Evolutionary conservation across 1,139 yeast genomes (phyloP).

Genomic region (Suhomyces bribrorum): DNA sequence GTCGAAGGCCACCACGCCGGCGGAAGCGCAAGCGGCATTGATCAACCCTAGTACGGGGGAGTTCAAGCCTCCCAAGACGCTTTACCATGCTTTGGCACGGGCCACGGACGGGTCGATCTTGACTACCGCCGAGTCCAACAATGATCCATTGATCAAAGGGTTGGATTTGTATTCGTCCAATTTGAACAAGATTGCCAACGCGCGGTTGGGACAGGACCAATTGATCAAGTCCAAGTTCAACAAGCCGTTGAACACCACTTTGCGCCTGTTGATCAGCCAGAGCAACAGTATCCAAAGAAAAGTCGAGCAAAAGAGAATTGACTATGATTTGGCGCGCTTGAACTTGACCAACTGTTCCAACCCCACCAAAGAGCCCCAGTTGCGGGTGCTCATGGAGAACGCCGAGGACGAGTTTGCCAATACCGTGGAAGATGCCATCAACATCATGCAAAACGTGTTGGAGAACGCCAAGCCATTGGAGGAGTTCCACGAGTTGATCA

Average conservation of each 20-base stretch:
- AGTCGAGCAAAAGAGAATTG: constrained; percentile 78
- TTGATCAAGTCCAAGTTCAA: constrained; percentile 71
- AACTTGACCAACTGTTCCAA: constrained; percentile 62
- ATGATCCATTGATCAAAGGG: constrained; percentile 46
- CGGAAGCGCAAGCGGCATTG: constrained; percentile 81
- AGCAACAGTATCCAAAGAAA: constrained; percentile 72
- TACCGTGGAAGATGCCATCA: constrained; percentile 86
- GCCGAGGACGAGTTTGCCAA: constrained; percentile 91
- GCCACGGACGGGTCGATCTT: constrained; percentile 63
- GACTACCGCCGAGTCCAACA: constrained; percentile 46
- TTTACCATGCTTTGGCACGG: constrained; percentile 80
- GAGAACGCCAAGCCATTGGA: constrained; percentile 72
- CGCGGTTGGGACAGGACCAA: constrained; percentile 81
- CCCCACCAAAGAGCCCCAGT: constrained; percentile 74
- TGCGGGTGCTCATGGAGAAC: constrained; percentile 76
- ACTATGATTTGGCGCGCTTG: constrained; percentile 78
- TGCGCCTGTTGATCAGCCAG: constrained; percentile 63
- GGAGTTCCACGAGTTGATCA: constrained; percentile 67
- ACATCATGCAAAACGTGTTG: constrained; percentile 80
- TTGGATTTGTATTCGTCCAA: constrained; percentile 47
- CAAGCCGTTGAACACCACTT: constrained; percentile 62
- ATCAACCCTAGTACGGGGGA: constrained; percentile 56
- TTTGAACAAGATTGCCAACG: constrained; percentile 71
- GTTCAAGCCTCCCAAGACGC: constrained; percentile 72
- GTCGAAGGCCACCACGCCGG: constrained; percentile 74